Evolutionary conservation across 2,329 filamentous ascomycete genomes (phyloP).

Genomic region (Diaporthe eres): DNA sequence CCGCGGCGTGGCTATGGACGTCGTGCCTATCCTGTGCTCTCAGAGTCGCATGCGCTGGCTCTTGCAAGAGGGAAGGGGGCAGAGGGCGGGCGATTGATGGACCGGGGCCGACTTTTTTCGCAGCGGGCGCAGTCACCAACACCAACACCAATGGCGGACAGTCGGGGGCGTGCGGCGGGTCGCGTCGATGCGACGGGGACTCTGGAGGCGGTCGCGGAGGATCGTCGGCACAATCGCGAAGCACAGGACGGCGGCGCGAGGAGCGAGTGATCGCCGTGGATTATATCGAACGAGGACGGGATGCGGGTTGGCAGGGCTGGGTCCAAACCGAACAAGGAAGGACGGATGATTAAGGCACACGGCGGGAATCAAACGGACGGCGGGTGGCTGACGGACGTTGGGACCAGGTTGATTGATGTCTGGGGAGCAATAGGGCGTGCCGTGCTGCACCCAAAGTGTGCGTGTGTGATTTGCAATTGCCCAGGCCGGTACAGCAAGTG

Average conservation of each 20-base stretch:
- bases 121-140: conserved; percentile 26
- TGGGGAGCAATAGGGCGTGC: neutral
- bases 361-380: conserved; percentile 38
- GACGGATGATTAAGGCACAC: conserved; percentile 37
- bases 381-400: conserved; percentile 37
- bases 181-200: conserved; percentile 39
- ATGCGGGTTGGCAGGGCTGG: conserved; percentile 37
- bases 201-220: conserved; percentile 36
- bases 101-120: conserved; percentile 21
- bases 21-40: conserved; percentile 52
- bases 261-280: conserved; percentile 37
- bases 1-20: conserved; percentile 74
- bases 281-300: conserved; percentile 33
- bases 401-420: conserved; percentile 31
- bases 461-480: conserved; percentile 11
- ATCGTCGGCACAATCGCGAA: conserved; percentile 37
- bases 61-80: conserved; percentile 20
- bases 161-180: conserved; percentile 33
- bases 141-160: conserved; percentile 35
- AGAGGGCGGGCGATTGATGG: conserved; percentile 7
- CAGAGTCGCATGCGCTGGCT: conserved; percentile 63
- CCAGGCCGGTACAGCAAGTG: conserved; percentile 1
- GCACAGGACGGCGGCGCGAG: conserved; percentile 35
- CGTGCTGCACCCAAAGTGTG: conserved; percentile 11
- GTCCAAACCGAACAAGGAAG: conserved; percentile 39